These are phyloP conservation scores for Polygonum maritimum DNA, from an alignment of 148 eudicot genomes.

Conservation along the genomic window DNA sequence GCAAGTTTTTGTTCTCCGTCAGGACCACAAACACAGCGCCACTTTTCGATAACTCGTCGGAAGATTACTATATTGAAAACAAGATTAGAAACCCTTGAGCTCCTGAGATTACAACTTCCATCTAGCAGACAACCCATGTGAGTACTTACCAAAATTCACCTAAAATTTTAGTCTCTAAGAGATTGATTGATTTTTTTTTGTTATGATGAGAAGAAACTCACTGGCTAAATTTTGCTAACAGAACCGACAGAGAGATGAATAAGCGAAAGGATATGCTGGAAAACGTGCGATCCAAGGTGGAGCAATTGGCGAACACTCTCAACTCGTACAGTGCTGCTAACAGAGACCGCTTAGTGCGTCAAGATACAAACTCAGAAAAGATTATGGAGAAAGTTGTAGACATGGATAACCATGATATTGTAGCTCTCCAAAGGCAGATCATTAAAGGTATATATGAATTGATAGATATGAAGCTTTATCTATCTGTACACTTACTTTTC, in stretches of 20 bases:
- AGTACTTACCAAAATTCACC: slow-evolving; percentile 7
- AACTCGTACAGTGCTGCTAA: slow-evolving; percentile 26
- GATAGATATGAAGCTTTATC: background rate
- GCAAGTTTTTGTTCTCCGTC: slow-evolving; percentile 26
- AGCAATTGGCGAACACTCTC: slow-evolving; percentile 27
- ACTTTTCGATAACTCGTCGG: slow-evolving; percentile 35
- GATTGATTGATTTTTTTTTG: no score
- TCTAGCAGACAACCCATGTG: slow-evolving; percentile 29
- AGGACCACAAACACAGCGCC: slow-evolving; percentile 41
- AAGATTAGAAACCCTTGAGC: slow-evolving; percentile 32
- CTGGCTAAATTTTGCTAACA: background rate
- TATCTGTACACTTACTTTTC: background rate
- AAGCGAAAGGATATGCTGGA: slow-evolving; percentile 34
- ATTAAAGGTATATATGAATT: slow-evolving; percentile 24
- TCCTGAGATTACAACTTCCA: slow-evolving; percentile 23
- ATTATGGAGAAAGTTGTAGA: slow-evolving; percentile 27
- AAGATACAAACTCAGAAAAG: slow-evolving; percentile 27
- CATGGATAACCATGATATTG: slow-evolving; percentile 36
- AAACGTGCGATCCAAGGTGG: slow-evolving; percentile 24
- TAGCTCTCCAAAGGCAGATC: slow-evolving; percentile 33
- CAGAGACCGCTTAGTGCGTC: slow-evolving; percentile 32
- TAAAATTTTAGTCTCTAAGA: background rate
- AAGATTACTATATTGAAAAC: slow-evolving; percentile 33
- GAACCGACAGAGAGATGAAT: slow-evolving; percentile 24
- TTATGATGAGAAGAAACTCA: no score